Evolutionary conservation across 768 basidiomycete genomes (phyloP).

Genomic region (Pisolithus orientalis): DNA sequence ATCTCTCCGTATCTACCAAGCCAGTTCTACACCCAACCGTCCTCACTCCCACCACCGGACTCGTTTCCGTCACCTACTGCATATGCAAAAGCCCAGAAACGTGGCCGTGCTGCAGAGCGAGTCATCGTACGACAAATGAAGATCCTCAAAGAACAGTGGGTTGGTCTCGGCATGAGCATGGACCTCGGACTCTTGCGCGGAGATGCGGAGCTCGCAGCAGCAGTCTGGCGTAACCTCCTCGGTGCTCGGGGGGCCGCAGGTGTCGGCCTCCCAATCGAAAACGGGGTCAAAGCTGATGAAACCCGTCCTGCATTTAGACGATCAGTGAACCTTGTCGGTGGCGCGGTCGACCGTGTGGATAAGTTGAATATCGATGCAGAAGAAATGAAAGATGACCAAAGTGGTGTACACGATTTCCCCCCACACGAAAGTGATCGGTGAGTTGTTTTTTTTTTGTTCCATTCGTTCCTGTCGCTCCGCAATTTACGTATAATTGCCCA

Average conservation of each 20-base stretch:
- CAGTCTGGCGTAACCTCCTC: conserved; percentile 89
- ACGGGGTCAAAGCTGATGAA: conserved; percentile 2
- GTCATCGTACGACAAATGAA: conserved; percentile 86
- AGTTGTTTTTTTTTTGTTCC: conserved; percentile 1
- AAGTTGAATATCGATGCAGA: conserved; percentile 54
- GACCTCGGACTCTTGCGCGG: conserved; percentile 71
- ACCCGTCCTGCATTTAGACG: conserved; percentile 40
- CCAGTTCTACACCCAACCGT: conserved; percentile 22
- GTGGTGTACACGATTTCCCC: conserved; percentile 67
- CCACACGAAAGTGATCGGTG: conserved; percentile 39
- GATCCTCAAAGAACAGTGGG: conserved; percentile 88
- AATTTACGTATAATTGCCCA: conserved; percentile 21
- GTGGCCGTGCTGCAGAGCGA: conserved; percentile 60
- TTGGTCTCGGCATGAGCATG: conserved; percentile 71
- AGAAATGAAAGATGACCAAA: conserved; percentile 57
- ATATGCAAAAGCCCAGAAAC: conserved; percentile 23
- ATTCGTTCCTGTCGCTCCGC: neutral
- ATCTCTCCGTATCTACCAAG: conserved; percentile 18
- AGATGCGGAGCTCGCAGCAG: conserved; percentile 80
- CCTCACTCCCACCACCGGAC: conserved; percentile 17
- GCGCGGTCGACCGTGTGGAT: conserved; percentile 52
- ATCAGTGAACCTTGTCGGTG: conserved; percentile 65
- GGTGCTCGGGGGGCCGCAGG: conserved; percentile 78
- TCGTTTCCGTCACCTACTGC: conserved; percentile 23
- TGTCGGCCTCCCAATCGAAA: conserved; percentile 35